phyloP scores from a whole-genome alignment of 805 yeast genomes.

The Candida coquimbonensis region DNA sequence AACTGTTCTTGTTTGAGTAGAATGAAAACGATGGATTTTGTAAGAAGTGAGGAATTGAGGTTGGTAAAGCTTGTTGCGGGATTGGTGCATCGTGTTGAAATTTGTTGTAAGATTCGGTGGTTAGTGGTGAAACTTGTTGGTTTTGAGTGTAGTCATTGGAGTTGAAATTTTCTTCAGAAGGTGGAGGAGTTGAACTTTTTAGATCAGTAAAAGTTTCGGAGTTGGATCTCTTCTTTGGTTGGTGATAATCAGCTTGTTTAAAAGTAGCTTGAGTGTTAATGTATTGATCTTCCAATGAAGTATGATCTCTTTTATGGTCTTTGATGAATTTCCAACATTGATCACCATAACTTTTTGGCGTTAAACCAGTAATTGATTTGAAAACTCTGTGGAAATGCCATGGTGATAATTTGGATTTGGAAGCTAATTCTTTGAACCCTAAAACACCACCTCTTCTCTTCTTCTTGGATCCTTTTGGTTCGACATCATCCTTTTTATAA shows the following conservation, averaged over 20 bases:
- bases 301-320: constrained; percentile 16
- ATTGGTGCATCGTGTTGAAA: neutral
- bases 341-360: constrained; percentile 87
- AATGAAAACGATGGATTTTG: no score
- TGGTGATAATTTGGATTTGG: constrained; percentile 74
- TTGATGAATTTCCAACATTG: constrained; percentile 61
- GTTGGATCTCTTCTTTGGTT: constrained; percentile 1
- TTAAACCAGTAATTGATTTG: constrained; percentile 76
- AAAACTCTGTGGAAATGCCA: constrained; percentile 94
- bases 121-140: constrained; percentile 4
- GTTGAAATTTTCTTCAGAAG: neutral
- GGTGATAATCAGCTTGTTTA: no score
- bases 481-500: constrained; percentile 20
- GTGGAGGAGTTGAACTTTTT: neutral
- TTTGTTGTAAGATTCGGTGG: neutral
- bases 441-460: constrained; percentile 71
- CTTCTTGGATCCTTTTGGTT: constrained; percentile 28
- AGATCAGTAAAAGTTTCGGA: constrained; percentile 8
- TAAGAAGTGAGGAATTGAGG: neutral
- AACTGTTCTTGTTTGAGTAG: constrained; percentile 12
- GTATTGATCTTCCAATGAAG: no score
- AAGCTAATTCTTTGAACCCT: constrained; percentile 83
- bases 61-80: neutral
- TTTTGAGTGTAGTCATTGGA: neutral
- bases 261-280: no score